Evolutionary conservation across 2,329 filamentous ascomycete genomes (phyloP), one percentile per base, ranked within the genome.

Genomic region (Colletotrichum sp.): DNA sequence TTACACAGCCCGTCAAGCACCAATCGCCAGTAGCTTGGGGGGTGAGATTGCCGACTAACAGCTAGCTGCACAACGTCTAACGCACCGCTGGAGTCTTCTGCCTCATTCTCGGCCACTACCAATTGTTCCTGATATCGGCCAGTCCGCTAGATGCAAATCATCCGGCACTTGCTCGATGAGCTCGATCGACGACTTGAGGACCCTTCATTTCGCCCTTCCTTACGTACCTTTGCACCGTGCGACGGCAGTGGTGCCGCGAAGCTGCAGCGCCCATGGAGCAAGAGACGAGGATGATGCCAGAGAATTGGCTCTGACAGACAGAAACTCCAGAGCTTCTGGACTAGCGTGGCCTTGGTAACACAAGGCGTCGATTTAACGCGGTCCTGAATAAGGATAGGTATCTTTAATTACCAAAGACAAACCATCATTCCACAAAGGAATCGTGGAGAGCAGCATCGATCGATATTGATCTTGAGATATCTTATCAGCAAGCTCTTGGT

Each of bases 21-120:
- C 36, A 34, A 66, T 59, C 34, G 34, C 21, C 16, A 36, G 18
- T 57, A 59, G 26, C 65, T 63, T 18, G 36, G 16, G 8, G 30
- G 49, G 26, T 60, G 72, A 16, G 52, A 67, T 24, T 39, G 39
- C 26, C 68, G 36, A 60, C 52, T 62, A 63, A n/a, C 18, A 49
- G 28, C 39, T 63, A 75, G 63, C 55, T 75, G 68, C 63, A 52
- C 68, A 60, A 71, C 72, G 66, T 66, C 68, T 18, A 73, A 69
- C 34, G 32, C 62, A 72, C 26, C 68, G 71, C 26, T 57, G 72
- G 32, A 34, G 32, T 44, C 26, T 30, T 52, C 49, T 62, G 36
- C 69, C 62, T 69, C 30, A 8, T 59, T 39, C 34, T 66, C 55
- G 39, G 60, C 18, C 49, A 44, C 68, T 57, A 60, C 21, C n/a